Conservation (phyloP, 2,329 filamentous ascomycete genomes). For the Meredithiella fracta region DNA sequence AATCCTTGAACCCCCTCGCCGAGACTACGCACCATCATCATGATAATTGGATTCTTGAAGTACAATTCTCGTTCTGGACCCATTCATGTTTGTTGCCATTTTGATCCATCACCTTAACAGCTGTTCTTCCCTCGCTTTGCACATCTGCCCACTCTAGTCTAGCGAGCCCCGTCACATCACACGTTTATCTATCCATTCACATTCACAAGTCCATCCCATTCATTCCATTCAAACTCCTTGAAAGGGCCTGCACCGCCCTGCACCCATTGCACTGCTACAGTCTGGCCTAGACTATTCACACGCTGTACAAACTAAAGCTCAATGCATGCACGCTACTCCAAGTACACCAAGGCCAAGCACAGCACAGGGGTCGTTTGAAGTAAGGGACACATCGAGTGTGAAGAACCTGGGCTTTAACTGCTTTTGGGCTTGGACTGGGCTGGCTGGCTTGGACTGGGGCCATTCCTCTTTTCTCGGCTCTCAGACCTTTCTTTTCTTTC, state of each 20-base stretch:
- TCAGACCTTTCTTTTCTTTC: constrained; percentile 15
- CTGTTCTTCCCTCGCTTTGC: neutral
- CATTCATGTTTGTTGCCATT: neutral
- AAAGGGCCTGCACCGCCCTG: neutral
- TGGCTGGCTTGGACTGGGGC: constrained; percentile 7
- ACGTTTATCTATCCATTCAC: constrained; percentile 2
- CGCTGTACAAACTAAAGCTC: neutral
- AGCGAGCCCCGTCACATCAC: neutral
- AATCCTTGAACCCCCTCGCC: neutral
- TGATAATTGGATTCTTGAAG: neutral
- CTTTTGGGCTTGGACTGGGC: constrained; percentile 12
- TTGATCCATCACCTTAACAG: neutral
- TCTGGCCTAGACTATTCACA: neutral
- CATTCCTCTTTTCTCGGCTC: constrained; percentile 13
- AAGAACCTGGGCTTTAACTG: constrained; percentile 11
- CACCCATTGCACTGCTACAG: neutral
- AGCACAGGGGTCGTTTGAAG: constrained; percentile 10
- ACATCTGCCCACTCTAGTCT: neutral
- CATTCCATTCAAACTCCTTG: neutral
- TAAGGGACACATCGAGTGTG: constrained; percentile 10
- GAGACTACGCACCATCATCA: neutral
- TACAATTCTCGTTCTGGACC: neutral
- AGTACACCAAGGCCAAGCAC: constrained; percentile 6
- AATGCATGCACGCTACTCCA: neutral
- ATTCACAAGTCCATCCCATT: constrained; percentile 2